These are phyloP conservation scores for Boletellus deceptivus DNA, from an alignment of 1,284 basidiomycete genomes.

Conservation along the genomic window DNA sequence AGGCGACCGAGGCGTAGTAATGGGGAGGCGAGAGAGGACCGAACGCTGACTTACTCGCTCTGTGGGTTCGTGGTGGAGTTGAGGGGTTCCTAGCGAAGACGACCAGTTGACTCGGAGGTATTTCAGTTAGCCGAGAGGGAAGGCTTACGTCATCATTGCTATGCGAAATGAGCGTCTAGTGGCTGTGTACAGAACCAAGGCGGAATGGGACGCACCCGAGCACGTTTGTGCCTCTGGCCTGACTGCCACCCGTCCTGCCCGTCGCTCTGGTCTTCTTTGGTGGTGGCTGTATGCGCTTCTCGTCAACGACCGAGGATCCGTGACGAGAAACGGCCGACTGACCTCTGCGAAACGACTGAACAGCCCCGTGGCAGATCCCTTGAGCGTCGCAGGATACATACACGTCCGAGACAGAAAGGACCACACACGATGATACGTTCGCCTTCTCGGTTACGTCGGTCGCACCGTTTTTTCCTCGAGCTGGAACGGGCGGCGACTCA, in stretches of 20 bases:
- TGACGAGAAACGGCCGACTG: slow-evolving; percentile 4
- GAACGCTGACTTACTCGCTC: slow-evolving; percentile 32
- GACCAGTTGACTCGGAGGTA: slow-evolving; percentile 12
- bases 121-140: slow-evolving; percentile 18
- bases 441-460: slow-evolving; percentile 4
- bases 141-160: slow-evolving; percentile 35
- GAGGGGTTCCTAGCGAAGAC: slow-evolving; percentile 27
- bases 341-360: slow-evolving; percentile 23
- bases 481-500: slow-evolving; percentile 13
- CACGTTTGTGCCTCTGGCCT: slow-evolving; percentile 13
- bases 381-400: slow-evolving; percentile 1
- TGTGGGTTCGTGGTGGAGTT: slow-evolving; percentile 21
- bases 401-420: not conserved
- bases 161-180: not conserved
- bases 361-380: slow-evolving; percentile 3
- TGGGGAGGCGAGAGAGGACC: slow-evolving; percentile 1
- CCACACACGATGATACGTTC: slow-evolving; percentile 24
- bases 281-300: slow-evolving; percentile 16
- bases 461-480: slow-evolving; percentile 12
- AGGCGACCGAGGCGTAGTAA: slow-evolving; percentile 8
- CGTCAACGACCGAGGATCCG: not conserved
- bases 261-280: slow-evolving; percentile 39
- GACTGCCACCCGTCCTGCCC: slow-evolving; percentile 29
- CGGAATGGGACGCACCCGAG: slow-evolving; percentile 13
- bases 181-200: not conserved